Evolutionary conservation across 208 protist genomes (phyloP).

Genomic region (Acanthamoeba sp.): DNA sequence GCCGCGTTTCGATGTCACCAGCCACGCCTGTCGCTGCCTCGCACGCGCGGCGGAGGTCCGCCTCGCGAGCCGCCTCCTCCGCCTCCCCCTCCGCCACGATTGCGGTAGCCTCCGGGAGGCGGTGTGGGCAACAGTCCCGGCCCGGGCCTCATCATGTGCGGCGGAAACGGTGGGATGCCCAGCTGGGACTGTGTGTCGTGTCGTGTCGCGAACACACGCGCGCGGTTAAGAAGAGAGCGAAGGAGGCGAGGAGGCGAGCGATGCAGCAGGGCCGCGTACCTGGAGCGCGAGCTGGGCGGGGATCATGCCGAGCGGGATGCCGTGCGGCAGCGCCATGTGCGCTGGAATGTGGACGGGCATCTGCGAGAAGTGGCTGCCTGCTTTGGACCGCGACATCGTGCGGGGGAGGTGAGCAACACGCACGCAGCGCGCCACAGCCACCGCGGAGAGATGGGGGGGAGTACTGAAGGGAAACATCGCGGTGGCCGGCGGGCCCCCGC

Average conservation of each 20-base stretch:
- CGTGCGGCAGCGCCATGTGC: not conserved
- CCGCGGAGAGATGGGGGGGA: not conserved
- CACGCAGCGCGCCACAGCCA: no score
- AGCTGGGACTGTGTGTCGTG: not conserved
- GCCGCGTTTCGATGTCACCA: not conserved
- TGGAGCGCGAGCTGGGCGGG: constrained; percentile 3
- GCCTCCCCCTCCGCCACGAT: not conserved
- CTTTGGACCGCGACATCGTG: not conserved
- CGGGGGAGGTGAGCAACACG: no score
- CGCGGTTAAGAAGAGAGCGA: no score
- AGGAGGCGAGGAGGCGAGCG: no score
- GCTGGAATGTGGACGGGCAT: not conserved
- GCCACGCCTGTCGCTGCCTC: not conserved
- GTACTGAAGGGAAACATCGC: constrained; percentile 23
- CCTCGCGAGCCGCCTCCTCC: not conserved
- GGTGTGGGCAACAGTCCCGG: not conserved
- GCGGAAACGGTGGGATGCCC: not conserved
- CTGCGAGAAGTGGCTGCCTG: not conserved
- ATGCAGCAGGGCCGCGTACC: not conserved
- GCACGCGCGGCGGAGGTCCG: constrained; percentile 5
- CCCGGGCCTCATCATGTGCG: not conserved
- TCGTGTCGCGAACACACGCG: no score
- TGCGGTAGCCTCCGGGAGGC: not conserved
- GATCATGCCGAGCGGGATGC: not conserved
- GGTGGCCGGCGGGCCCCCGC: not conserved